phyloP scores from a whole-genome alignment of 257 asterid genomes.

The Gentiana macrophylla region DNA sequence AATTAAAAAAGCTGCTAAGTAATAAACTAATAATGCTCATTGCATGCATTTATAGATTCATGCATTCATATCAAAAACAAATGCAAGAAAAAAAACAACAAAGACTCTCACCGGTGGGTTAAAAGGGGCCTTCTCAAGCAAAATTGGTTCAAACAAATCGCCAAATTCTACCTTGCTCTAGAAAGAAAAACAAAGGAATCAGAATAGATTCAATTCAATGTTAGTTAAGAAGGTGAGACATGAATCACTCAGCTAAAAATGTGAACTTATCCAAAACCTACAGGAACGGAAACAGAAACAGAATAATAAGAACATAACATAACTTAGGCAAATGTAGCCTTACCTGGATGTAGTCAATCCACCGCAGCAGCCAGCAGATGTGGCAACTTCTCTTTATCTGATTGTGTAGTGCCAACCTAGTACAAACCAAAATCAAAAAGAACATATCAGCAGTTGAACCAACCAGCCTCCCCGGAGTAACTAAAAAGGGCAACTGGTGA shows the following conservation, averaged over 20 bases:
- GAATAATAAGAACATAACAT: neutral
- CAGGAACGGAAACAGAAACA: neutral
- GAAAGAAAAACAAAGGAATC: constrained; percentile 9
- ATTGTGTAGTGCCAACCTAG: constrained; percentile 47
- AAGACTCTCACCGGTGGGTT: constrained; percentile 44
- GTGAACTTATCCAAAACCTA: neutral
- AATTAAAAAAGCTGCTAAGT: neutral
- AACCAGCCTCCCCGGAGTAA: constrained; percentile 4
- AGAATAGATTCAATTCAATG: constrained; percentile 1
- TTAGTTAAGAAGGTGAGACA: too few relatives aligned
- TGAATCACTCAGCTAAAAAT: too few relatives aligned
- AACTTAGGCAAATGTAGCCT: neutral
- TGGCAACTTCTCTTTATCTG: constrained; percentile 51
- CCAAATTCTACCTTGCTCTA: constrained; percentile 54
- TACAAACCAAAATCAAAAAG: constrained; percentile 6
- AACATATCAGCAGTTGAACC: constrained; percentile 1
- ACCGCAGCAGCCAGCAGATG: constrained; percentile 46
- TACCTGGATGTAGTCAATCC: constrained; percentile 92
- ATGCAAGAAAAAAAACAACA: constrained; percentile 1
- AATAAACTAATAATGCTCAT: neutral
- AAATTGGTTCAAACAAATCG: constrained; percentile 25
- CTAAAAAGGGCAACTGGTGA: neutral
- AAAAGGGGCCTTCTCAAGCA: constrained; percentile 38
- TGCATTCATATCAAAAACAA: neutral
- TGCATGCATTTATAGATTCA: neutral